phyloP scores from a whole-genome alignment of 2,329 filamentous ascomycete genomes.

The Hypoxylon sp. region DNA sequence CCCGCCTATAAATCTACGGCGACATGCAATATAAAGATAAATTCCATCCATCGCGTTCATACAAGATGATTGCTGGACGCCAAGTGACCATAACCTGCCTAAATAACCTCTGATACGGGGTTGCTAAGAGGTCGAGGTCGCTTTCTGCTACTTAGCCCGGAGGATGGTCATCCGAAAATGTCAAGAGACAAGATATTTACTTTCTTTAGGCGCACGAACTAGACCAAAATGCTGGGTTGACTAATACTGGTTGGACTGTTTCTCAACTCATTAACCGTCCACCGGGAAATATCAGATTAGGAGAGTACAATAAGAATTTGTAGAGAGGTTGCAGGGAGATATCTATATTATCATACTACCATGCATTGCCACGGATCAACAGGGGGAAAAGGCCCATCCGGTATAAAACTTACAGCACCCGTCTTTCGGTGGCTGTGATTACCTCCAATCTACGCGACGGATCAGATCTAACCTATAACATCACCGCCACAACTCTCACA shows the following conservation, averaged over 20 bases:
- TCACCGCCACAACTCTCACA: not conserved
- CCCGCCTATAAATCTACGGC: not conserved
- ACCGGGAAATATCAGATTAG: constrained; percentile 10
- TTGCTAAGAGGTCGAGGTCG: constrained; percentile 34
- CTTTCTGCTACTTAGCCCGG: constrained; percentile 30
- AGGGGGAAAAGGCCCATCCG: constrained; percentile 17
- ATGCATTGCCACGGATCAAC: constrained; percentile 13
- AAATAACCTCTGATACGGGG: constrained; percentile 14
- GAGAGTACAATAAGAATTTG: constrained; percentile 3
- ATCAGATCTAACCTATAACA: not conserved
- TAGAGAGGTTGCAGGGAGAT: not conserved
- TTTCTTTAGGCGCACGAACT: constrained; percentile 9
- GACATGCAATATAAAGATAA: not conserved
- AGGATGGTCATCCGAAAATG: constrained; percentile 34
- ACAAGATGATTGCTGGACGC: not conserved
- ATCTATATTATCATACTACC: constrained; percentile 9
- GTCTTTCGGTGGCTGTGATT: constrained; percentile 16
- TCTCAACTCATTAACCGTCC: constrained; percentile 5
- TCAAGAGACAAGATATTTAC: constrained; percentile 1
- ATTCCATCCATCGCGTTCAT: not conserved
- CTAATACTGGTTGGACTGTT: constrained; percentile 6
- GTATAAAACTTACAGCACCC: constrained; percentile 18
- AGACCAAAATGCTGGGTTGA: constrained; percentile 4
- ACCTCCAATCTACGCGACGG: constrained; percentile 1
- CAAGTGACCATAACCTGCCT: constrained; percentile 14